Percentiles rank a stretch among this genome's conserved stretches.
Conservation (phyloP, 768 basidiomycete species). For the Lentinula sp. region DNA sequence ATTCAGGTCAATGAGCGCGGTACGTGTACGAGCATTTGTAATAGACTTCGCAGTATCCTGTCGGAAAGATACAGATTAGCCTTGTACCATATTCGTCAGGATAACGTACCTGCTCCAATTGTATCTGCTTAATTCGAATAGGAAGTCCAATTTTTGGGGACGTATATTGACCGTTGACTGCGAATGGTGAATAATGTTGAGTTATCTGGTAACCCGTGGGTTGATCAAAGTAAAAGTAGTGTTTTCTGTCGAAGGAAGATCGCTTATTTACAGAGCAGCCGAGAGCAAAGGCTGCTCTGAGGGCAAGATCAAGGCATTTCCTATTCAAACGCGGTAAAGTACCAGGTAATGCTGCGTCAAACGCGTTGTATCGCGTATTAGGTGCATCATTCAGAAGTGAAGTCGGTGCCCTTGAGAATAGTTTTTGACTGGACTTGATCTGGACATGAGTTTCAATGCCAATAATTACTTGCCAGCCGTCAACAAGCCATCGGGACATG, state of each 20-base stretch:
- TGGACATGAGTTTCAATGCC: slow-evolving; percentile 97
- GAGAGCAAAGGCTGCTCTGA: slow-evolving; percentile 79
- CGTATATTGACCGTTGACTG: slow-evolving; percentile 55
- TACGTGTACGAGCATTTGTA: slow-evolving; percentile 40
- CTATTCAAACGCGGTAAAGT: slow-evolving; percentile 74
- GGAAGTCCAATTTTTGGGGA: slow-evolving; percentile 31
- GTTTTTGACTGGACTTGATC: slow-evolving; percentile 78
- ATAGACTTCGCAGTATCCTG: slow-evolving; percentile 92
- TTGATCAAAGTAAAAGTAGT: slow-evolving; percentile 96
- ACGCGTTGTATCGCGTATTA: slow-evolving; percentile 69
- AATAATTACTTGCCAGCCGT: slow-evolving; percentile 82
- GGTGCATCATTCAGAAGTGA: slow-evolving; percentile 46
- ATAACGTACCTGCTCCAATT: slow-evolving; percentile 82
- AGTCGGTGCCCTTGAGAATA: slow-evolving; percentile 62
- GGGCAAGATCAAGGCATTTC: slow-evolving; percentile 70
- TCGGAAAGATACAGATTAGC: neutral
- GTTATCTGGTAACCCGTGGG: slow-evolving; percentile 97
- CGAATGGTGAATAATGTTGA: slow-evolving; percentile 79
- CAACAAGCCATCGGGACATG: slow-evolving; percentile 10
- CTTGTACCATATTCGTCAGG: neutral
- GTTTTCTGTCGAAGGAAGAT: slow-evolving; percentile 93
- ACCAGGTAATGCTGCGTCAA: slow-evolving; percentile 92
- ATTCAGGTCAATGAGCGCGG: slow-evolving; percentile 79
- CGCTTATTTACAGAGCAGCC: slow-evolving; percentile 53
- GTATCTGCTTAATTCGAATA: slow-evolving; percentile 90